phyloP scores from a whole-genome alignment of 495 filamentous ascomycete species.

The Lasiosphaeris hirsuta region DNA sequence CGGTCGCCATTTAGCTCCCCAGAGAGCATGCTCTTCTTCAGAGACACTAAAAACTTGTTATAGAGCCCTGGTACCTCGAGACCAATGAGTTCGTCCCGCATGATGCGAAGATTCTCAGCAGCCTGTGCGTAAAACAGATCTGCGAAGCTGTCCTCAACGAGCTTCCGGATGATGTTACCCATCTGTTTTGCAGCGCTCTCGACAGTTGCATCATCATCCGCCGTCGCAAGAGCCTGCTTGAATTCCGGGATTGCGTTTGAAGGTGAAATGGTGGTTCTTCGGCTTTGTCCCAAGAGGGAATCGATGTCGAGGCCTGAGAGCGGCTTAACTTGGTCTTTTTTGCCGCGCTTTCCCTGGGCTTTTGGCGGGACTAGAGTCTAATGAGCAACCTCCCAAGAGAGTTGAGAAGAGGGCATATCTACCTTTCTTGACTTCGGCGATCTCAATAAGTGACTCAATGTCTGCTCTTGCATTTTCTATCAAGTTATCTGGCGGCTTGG shows the following conservation, averaged over 20 bases:
- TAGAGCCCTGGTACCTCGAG: conserved; percentile 74
- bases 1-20: conserved; percentile 79
- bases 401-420: conserved; percentile 9
- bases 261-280: conserved; percentile 59
- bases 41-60: conserved; percentile 65
- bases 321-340: conserved; percentile 70
- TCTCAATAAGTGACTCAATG: conserved; percentile 61
- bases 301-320: conserved; percentile 89
- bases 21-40: conserved; percentile 69
- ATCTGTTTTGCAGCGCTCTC: conserved; percentile 73
- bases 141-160: conserved; percentile 69
- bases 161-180: conserved; percentile 61
- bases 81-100: conserved; percentile 72
- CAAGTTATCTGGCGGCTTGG: conserved; percentile 67
- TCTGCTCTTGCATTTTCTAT: conserved; percentile 51
- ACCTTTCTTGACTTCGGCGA: conserved; percentile 87
- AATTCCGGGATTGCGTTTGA: conserved; percentile 89
- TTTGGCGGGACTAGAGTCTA: conserved; percentile 72
- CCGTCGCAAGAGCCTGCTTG: conserved; percentile 69
- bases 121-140: conserved; percentile 72
- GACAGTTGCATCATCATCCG: conserved; percentile 59
- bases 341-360: conserved; percentile 66
- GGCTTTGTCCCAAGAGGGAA: conserved; percentile 60
- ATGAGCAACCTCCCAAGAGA: conserved; percentile 23
- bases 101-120: conserved; percentile 69